phyloP scores from a whole-genome alignment of 108 stramenopile genomes.

The Fragilaria crotonensis region DNA sequence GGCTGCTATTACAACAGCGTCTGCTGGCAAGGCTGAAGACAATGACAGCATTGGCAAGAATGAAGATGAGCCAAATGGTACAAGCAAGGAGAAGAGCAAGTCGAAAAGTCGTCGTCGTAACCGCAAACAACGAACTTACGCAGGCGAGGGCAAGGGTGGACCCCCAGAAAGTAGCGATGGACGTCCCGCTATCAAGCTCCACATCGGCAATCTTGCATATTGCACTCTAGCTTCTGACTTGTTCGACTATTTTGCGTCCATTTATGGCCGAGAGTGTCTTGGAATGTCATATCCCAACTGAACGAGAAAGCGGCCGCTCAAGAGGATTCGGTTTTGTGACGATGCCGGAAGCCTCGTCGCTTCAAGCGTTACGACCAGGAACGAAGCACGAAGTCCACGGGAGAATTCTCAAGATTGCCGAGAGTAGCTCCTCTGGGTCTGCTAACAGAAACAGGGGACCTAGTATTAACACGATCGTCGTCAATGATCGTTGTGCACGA shows the following conservation, averaged over 20 bases:
- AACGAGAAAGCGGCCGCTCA: slow-evolving; percentile 70
- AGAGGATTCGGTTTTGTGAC: slow-evolving; percentile 87
- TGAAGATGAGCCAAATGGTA: too few species aligned
- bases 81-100: slow-evolving; percentile 12
- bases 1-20: neutral
- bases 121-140: slow-evolving; percentile 6
- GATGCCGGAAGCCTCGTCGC: slow-evolving; percentile 56
- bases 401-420: slow-evolving; percentile 71
- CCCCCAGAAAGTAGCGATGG: slow-evolving; percentile 15
- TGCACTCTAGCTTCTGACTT: slow-evolving; percentile 62
- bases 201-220: slow-evolving; percentile 82
- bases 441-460: slow-evolving; percentile 34
- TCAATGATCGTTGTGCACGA: slow-evolving; percentile 53
- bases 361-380: slow-evolving; percentile 47
- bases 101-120: slow-evolving; percentile 32
- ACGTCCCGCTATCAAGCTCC: slow-evolving; percentile 76
- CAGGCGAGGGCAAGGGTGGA: slow-evolving; percentile 10
- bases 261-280: slow-evolving; percentile 70
- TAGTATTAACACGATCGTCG: slow-evolving; percentile 7
- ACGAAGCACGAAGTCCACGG: slow-evolving; percentile 70
- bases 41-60: neutral
- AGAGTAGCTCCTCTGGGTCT: slow-evolving; percentile 74
- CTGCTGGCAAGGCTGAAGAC: neutral
- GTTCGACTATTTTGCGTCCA: slow-evolving; percentile 60
- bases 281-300: slow-evolving; percentile 84